Evolutionary conservation across 192 early-diverging fungal species (phyloP), one percentile per base, ranked within the genome.

Genomic region (Coemansia javaensis): DNA sequence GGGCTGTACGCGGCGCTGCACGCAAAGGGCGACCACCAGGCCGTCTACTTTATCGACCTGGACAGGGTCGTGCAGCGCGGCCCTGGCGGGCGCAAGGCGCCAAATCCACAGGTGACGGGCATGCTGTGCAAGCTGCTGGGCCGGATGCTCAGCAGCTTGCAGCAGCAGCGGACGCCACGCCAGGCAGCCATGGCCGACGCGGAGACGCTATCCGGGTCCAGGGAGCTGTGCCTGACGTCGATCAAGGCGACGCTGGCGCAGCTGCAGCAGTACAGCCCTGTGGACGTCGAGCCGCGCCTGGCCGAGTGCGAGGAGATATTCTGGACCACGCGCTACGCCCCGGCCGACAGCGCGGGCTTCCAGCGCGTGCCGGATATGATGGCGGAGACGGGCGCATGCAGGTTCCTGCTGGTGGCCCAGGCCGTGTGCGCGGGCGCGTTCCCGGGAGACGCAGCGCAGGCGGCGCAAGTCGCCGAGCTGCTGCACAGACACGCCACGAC

Each of bases 101-200:
- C 53, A 9, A 34, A 47, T 16, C 39, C 55, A 31, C 33, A 46
- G 37, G 33, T 55, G 18, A 12, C 35, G 9, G 21, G 47, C 5
- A 28, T 56, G 13, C 18, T 67, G 7, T 28, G 47, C 25, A 50
- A 55, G 42, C 10, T 67, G 27, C 47, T 54, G 41, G 52, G 41
- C 17, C 43, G 43, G 5, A 40, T 67, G 9, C 39, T 31, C 9
- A 5, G 21, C 4, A 12, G 31, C 5, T 30, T 52, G 15, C 14
- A 27, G 22, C 13, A 21, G 20, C 40, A n/a, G 15, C 32, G 5
- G 12, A 13, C 10, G 15, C 11, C 25, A 3, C 18, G 4, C 8
- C 12, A 36, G 5, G 5, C 25, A 13, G 22, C 5, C 11, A 21
- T 8, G 5, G 42, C 17, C 15, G 21, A 39, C 10, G 22, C 14